Evolutionary conservation across 495 filamentous ascomycete species (phyloP), one percentile per base, ranked within the genome.

Genomic region (Penicillium angulare): DNA sequence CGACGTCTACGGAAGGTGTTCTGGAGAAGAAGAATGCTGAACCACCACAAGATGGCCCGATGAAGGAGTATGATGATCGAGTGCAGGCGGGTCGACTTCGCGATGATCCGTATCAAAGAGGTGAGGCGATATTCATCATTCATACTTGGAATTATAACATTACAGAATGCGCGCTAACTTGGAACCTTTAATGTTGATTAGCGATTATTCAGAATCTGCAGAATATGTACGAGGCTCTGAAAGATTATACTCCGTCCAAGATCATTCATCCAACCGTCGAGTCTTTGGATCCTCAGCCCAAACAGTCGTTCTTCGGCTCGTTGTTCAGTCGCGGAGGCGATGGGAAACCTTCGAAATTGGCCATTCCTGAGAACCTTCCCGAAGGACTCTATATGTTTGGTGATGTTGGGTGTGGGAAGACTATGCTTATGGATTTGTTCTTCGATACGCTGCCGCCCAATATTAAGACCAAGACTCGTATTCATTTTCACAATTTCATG

Each of bases 401-500:
- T 16, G 93, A 97, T 67, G 95, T 99, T 8, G 95, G 95, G 18
- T 92, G 90, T 61, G 95, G 95, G 36, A 99, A 99, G 78, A 97
- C 95, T 1, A 99, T 99, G 95, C 75, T 99, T 55, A 97, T 99
- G 93, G 95, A 99, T 63, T 76, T 99, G 60, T 97, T 99, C 71
- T 97, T 90, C 72, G 90, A 97, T 47, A 96, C 92, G 1, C 72
- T 99, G 43, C 93, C 93, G 4, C 60, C 74, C 12, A 85, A 87
- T 58, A 90, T 98, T 53, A 79, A 72, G 49, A 80, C 83, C 33
- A 97, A 95, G 76, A 95, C 87, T n/a, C 80, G 93, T 13, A 96
- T 97, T 56, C 93, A 98, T 74, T 98, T 98, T 72, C 90, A 97
- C 74, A 95, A 95, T 67, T 98, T 97, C 77, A 98, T 98, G 92